These are phyloP conservation scores for Batkoa obscura DNA, from an alignment of 371 early-diverging fungal genomes.

Conservation along the genomic window DNA sequence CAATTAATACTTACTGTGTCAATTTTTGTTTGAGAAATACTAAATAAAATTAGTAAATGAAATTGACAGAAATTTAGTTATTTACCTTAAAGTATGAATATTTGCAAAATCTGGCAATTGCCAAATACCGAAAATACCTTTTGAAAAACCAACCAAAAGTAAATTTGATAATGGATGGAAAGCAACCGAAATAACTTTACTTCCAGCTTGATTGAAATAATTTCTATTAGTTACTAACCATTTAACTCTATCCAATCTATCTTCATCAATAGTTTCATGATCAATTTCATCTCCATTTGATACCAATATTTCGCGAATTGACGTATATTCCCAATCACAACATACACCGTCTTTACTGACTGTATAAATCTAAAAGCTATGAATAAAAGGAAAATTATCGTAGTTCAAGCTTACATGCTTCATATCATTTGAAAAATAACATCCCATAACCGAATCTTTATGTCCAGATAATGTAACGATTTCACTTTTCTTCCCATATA, in stretches of 20 bases:
- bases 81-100: conserved; percentile 70
- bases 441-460: conserved; percentile 64
- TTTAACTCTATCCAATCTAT: conserved; percentile 12
- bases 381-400: neutral
- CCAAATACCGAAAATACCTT: conserved; percentile 92
- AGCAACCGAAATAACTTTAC: conserved; percentile 59
- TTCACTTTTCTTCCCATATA: neutral
- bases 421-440: conserved; percentile 66
- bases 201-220: conserved; percentile 44
- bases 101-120: conserved; percentile 79
- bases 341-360: conserved; percentile 77
- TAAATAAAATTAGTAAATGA: too few relatives aligned
- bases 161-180: conserved; percentile 58
- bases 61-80: too few relatives aligned
- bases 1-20: conserved; percentile 69
- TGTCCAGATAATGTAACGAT: conserved; percentile 70
- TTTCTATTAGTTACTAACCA: conserved; percentile 50
- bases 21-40: conserved; percentile 87
- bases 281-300: conserved; percentile 35
- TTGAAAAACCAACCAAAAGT: conserved; percentile 73
- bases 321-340: conserved; percentile 55
- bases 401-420: neutral
- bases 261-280: conserved; percentile 17
- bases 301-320: conserved; percentile 16
- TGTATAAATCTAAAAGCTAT: conserved; percentile 42